These are phyloP conservation scores for Chrysoporthe deuterocubensis DNA, from an alignment of 2,329 filamentous ascomycete species.

Conservation along the genomic window DNA sequence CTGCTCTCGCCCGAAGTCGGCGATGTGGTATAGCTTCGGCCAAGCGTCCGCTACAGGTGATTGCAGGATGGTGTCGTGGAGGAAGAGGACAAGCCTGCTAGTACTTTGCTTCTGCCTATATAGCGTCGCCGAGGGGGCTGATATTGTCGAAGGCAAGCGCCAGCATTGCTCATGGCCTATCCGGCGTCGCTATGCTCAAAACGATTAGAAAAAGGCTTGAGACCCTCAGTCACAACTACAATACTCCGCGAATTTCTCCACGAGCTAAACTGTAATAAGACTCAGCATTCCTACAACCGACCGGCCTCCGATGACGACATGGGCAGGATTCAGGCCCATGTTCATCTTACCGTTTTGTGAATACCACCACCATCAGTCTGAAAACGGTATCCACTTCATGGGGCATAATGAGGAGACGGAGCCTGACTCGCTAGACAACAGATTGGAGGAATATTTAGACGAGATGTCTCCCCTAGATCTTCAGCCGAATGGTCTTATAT, in stretches of 20 bases:
- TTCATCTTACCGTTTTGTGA: not conserved
- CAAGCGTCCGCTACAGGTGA: no score
- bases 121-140: no score
- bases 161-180: no score
- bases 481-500: not conserved
- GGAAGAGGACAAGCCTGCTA: no score
- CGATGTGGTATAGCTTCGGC: no score
- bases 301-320: slow-evolving; percentile 8
- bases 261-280: slow-evolving; percentile 1
- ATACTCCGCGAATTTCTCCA: slow-evolving; percentile 14
- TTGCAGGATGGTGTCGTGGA: no score
- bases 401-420: not conserved
- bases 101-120: no score
- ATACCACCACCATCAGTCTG: not conserved
- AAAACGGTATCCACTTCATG: not conserved
- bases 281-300: not conserved
- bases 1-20: no score
- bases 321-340: not conserved
- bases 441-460: not conserved
- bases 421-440: not conserved
- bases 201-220: not conserved
- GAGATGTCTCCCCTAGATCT: not conserved
- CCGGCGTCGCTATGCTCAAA: no score
- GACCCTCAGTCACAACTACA: not conserved
- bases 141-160: no score